These are phyloP conservation scores for Chrysanthemum makinoi DNA, from an alignment of 129 eudicot genomes.

Conservation along the genomic window DNA sequence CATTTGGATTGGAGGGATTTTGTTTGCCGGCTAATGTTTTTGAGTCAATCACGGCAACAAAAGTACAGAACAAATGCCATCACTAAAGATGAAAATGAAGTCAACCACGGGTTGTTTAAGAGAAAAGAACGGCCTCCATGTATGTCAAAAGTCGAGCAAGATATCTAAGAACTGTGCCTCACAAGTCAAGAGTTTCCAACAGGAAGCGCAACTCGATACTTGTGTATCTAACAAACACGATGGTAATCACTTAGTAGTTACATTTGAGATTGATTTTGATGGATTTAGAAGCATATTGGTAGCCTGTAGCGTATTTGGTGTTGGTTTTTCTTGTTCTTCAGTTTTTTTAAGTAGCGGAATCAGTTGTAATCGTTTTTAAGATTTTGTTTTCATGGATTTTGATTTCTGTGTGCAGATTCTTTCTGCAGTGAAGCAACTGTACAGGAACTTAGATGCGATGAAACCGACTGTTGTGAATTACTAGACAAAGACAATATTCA, in stretches of 20 bases:
- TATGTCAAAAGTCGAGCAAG: slow-evolving; percentile 66
- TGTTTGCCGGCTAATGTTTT: slow-evolving; percentile 43
- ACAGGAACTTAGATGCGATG: slow-evolving; percentile 38
- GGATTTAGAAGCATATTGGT: no score
- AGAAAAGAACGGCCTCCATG: slow-evolving; percentile 76
- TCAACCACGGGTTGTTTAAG: slow-evolving; percentile 55
- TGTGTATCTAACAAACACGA: slow-evolving; percentile 37
- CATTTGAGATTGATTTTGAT: background rate
- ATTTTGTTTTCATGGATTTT: background rate
- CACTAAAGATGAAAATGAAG: slow-evolving; percentile 88
- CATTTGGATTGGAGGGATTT: slow-evolving; percentile 30
- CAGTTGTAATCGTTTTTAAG: background rate
- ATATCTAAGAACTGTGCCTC: slow-evolving; percentile 59
- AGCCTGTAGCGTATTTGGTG: no score
- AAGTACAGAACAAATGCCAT: slow-evolving; percentile 81
- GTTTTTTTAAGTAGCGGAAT: no score
- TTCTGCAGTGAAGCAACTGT: slow-evolving; percentile 31
- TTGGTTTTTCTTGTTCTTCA: no score
- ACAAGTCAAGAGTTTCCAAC: slow-evolving; percentile 39
- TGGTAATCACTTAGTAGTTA: slow-evolving; percentile 43
- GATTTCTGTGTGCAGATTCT: slow-evolving; percentile 29
- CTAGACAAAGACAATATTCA: slow-evolving; percentile 37
- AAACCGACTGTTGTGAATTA: slow-evolving; percentile 35
- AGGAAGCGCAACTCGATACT: slow-evolving; percentile 37
- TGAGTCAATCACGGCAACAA: slow-evolving; percentile 25